These are phyloP conservation scores for Cladosporium sp. DNA, from an alignment of 2,329 filamentous ascomycete genomes.

Conservation along the genomic window DNA sequence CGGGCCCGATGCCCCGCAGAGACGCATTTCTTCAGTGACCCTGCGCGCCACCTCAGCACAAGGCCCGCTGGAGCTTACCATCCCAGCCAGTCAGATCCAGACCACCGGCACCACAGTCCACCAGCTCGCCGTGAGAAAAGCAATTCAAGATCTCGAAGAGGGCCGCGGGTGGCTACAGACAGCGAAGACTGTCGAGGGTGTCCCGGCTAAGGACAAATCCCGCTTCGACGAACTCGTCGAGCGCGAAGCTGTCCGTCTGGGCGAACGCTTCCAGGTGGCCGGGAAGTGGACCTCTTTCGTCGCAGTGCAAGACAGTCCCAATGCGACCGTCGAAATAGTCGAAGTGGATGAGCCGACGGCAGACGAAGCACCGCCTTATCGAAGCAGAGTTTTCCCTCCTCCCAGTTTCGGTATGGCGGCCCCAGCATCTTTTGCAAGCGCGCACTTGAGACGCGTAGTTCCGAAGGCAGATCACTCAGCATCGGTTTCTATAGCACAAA, in stretches of 20 bases:
- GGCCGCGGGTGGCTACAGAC: slow-evolving; percentile 58
- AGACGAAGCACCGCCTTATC: too few relatives aligned
- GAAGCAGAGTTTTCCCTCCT: too few relatives aligned
- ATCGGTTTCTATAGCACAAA: too few relatives aligned
- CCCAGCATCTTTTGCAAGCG: too few relatives aligned
- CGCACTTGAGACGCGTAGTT: too few relatives aligned
- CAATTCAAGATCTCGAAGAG: slow-evolving; percentile 63
- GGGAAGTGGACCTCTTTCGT: slow-evolving; percentile 70
- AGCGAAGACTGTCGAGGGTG: slow-evolving; percentile 39
- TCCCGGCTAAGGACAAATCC: slow-evolving; percentile 42
- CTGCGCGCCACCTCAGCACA: slow-evolving; percentile 52
- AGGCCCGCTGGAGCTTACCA: slow-evolving; percentile 57
- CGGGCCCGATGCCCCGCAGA: slow-evolving; percentile 43
- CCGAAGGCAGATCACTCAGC: too few relatives aligned
- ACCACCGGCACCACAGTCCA: slow-evolving; percentile 54
- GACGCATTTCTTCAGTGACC: slow-evolving; percentile 49
- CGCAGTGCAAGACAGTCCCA: slow-evolving; percentile 48
- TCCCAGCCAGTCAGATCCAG: slow-evolving; percentile 51
- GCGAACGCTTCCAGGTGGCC: slow-evolving; percentile 59
- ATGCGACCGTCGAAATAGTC: too few relatives aligned
- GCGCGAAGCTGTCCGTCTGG: slow-evolving; percentile 60
- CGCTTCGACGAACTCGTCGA: slow-evolving; percentile 56
- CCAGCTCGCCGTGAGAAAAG: slow-evolving; percentile 63
- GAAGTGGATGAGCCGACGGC: too few relatives aligned
- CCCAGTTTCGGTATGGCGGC: too few relatives aligned